These are phyloP conservation scores for Mycosphaerelloides madeirae DNA, from an alignment of 2,329 filamentous ascomycete species.

Conservation along the genomic window DNA sequence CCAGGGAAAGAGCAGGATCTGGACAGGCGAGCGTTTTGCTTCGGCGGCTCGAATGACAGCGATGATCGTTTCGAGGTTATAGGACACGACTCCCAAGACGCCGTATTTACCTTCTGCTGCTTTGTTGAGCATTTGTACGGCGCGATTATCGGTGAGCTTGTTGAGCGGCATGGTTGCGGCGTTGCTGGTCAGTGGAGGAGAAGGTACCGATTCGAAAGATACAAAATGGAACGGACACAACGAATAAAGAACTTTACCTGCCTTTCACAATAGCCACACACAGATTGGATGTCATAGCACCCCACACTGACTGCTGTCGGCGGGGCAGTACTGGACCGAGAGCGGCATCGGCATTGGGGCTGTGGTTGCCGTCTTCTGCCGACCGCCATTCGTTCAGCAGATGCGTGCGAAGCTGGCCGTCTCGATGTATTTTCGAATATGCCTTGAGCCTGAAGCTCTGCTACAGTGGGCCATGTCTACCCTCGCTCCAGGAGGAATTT, in stretches of 20 bases:
- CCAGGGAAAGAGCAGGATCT: constrained; percentile 73
- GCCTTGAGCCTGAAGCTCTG: too few relatives aligned
- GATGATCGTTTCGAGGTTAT: constrained; percentile 63
- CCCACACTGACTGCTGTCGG: neutral
- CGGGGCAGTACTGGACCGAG: neutral
- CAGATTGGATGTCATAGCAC: neutral
- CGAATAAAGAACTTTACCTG: neutral
- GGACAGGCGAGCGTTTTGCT: constrained; percentile 60
- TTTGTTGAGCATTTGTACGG: constrained; percentile 31
- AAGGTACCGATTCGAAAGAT: neutral
- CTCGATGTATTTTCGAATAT: too few relatives aligned
- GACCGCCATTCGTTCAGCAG: too few relatives aligned
- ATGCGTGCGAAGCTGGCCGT: too few relatives aligned
- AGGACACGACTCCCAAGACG: constrained; percentile 31
- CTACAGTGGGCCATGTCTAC: too few relatives aligned
- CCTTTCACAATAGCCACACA: neutral
- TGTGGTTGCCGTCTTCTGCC: too few relatives aligned
- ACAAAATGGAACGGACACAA: neutral
- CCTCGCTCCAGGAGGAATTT: too few relatives aligned
- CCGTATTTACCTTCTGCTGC: constrained; percentile 32
- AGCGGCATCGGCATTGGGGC: neutral
- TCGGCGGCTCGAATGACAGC: constrained; percentile 66
- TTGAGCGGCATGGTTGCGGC: constrained; percentile 18
- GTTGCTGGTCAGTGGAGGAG: neutral
- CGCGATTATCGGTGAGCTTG: constrained; percentile 26